Percentiles rank a stretch among this genome's conserved stretches.
Evolutionary conservation across 345 rosid genomes (phyloP).

Genomic region (Eucalyptus curtisii): DNA sequence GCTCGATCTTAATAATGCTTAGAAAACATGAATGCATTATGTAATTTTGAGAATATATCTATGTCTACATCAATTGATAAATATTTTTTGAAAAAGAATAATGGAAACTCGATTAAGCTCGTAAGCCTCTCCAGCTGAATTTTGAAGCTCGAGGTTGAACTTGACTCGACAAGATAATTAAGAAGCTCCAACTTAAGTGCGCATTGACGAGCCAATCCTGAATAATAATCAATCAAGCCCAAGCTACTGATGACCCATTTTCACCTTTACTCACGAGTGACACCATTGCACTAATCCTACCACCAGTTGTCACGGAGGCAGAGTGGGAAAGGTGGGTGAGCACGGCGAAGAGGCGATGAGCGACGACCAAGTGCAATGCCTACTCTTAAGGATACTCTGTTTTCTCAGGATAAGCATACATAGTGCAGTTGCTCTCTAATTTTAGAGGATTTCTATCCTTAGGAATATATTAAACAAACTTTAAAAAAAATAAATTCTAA

Average conservation of each 20-base stretch:
- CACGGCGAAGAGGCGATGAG: too few relatives aligned
- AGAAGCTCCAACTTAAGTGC: not conserved
- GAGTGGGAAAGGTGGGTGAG: too few relatives aligned
- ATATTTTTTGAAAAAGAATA: too few relatives aligned
- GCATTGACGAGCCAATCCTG: not conserved
- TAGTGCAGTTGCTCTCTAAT: not conserved
- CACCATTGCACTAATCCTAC: not conserved
- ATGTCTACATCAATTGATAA: not conserved
- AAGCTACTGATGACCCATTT: not conserved
- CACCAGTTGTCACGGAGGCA: not conserved
- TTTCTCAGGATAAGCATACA: not conserved
- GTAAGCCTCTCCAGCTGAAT: not conserved
- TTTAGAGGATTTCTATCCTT: not conserved
- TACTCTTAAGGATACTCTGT: not conserved
- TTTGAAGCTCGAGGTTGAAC: not conserved
- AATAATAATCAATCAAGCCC: not conserved
- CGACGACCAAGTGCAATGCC: too few relatives aligned
- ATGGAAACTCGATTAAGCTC: not conserved
- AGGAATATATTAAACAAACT: not conserved
- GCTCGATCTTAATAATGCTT: not conserved
- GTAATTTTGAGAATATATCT: not conserved
- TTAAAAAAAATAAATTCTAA: not conserved
- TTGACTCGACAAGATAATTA: not conserved
- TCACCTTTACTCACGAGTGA: not conserved
- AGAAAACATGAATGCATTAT: not conserved